Percentiles rank a stretch among this genome's conserved stretches.
These are phyloP conservation scores for Cucurbita moschata DNA, from an alignment of 306 rosid genomes.

Conservation along the genomic window DNA sequence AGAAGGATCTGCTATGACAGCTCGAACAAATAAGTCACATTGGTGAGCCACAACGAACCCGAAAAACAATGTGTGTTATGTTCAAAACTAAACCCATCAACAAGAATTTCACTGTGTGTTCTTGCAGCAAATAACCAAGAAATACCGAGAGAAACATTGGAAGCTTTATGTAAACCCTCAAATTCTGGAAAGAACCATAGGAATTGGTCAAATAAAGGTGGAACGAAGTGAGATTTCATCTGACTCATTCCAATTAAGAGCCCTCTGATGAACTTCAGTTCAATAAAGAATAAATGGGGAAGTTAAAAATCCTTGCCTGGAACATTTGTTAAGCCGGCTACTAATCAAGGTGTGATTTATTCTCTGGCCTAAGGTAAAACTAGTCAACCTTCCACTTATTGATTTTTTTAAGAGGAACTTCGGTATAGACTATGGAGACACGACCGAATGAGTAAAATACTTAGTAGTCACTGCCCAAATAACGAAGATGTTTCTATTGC, in stretches of 20 bases:
- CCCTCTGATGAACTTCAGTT: neutral
- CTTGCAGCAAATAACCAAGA: no score
- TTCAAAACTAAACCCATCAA: no score
- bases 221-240: neutral
- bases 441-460: neutral
- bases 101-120: no score
- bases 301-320: neutral
- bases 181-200: neutral
- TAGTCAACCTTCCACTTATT: neutral
- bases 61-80: no score
- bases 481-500: neutral
- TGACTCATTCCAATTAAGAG: neutral
- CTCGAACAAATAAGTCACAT: no score
- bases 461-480: neutral
- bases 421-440: neutral
- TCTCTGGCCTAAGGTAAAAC: neutral
- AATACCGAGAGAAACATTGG: no score
- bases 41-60: no score
- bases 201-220: neutral
- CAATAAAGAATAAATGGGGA: neutral
- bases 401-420: neutral
- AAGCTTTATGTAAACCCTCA: no score
- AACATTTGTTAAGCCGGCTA: neutral
- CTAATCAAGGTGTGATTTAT: neutral
- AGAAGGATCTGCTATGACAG: no score